Base-by-base conservation (phyloP, 148 eudicot species). In the Rhododendron ferrugineum region DNA sequence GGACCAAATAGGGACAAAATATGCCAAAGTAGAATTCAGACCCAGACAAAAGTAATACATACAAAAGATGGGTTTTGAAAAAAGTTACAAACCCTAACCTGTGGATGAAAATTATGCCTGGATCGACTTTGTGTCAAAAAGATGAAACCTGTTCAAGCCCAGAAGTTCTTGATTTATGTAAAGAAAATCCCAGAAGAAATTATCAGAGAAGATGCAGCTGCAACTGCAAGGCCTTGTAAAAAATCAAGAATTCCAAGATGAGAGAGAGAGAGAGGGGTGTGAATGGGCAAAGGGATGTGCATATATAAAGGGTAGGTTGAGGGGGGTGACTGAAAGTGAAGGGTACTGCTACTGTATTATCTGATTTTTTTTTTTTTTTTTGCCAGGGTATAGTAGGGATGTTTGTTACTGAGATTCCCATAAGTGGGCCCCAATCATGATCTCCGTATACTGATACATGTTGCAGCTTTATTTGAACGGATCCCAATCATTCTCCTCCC, bases 321-420 rank as follows among this genome's bases (percentile, higher is more conserved):
- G 18, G 72, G 40, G 68, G 54, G 52, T 32, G 70, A 30, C 30
- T 54, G 84, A 72, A 23, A 83, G 10, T 44, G 34, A 85, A 44
- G 66, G 32, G 18, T 36, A 28, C 73, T 26, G 73, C 30, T 72
- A 34, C 9, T 50, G 54, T 10, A 50, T 50, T 50, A 50, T 50
- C 54, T 46, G 11, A 46, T 1, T 46, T 60, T 60, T n/a, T 22
- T 60, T 22, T 28, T 68, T 14, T 30, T 56, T 78, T 66, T 46
- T 62, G 79, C 28, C 42, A 28, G 36, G 79, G 52, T n/a, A n/a
- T n/a, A n/a, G n/a, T n/a, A 54, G 79, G 84, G 50, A 34, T 82
- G 89, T 88, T 85, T 88, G 87, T 85, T 85, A 84, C 79, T 72
- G 78, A 79, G 86, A 86, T 83, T 88, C 83, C 81, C 22, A 34